Percentiles rank a stretch among this genome's conserved stretches.
Evolutionary conservation across 2,329 filamentous ascomycete species (phyloP).

Genomic region (Hirsutella minnesotensis): DNA sequence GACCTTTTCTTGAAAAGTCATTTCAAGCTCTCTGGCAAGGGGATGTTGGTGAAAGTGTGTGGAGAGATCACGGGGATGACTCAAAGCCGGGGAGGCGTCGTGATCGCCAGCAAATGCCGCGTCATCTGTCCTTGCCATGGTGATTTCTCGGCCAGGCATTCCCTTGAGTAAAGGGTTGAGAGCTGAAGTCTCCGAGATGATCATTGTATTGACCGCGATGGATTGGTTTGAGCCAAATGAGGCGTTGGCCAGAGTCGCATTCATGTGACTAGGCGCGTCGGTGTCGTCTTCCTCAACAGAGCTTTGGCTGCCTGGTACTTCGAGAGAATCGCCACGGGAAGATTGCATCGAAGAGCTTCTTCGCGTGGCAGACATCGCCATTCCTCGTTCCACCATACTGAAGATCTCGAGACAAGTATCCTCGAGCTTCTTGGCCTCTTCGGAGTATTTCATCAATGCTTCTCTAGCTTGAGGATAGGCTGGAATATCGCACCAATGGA

Average conservation of each 20-base stretch:
- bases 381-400: slow-evolving; percentile 5
- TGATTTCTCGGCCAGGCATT: slow-evolving; percentile 26
- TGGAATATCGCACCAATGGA: slow-evolving; percentile 19
- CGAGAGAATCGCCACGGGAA: not conserved
- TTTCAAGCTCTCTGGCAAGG: slow-evolving; percentile 16
- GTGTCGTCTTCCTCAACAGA: no score
- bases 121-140: slow-evolving; percentile 23
- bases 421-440: slow-evolving; percentile 23
- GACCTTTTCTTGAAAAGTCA: slow-evolving; percentile 16
- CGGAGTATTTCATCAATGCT: slow-evolving; percentile 17
- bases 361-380: not conserved
- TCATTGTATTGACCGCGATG: no score
- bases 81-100: slow-evolving; percentile 16
- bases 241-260: no score
- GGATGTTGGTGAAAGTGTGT: slow-evolving; percentile 25
- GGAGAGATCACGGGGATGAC: slow-evolving; percentile 21
- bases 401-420: slow-evolving; percentile 15
- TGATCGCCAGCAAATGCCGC: slow-evolving; percentile 21
- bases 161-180: no score
- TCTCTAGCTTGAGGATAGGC: slow-evolving; percentile 16
- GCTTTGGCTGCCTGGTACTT: no score
- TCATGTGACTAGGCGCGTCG: no score
- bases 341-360: slow-evolving; percentile 2
- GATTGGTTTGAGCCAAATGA: no score
- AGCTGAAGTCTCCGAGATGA: no score